phyloP scores from a whole-genome alignment of 768 basidiomycete species.

The Leccinellum albellum region DNA sequence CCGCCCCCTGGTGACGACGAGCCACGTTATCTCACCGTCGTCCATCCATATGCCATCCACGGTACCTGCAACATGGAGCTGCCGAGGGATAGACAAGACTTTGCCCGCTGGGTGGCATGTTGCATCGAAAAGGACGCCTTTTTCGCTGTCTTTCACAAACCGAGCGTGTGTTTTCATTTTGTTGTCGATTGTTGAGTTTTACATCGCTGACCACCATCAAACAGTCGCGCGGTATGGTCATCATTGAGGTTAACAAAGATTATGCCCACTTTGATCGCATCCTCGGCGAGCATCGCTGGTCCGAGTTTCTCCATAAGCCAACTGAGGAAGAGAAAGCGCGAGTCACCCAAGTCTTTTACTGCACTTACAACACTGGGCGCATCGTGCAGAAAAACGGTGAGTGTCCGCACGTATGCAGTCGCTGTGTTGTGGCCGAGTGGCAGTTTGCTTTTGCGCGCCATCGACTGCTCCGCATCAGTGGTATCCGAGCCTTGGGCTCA shows the following conservation, averaged over 20 bases:
- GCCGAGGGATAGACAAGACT: conserved; percentile 33
- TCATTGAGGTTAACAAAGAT: conserved; percentile 38
- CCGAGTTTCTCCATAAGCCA: conserved; percentile 35
- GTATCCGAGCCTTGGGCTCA: not conserved
- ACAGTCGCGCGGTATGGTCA: conserved; percentile 43
- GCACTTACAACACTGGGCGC: conserved; percentile 35
- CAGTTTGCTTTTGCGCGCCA: not conserved
- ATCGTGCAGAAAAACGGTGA: conserved; percentile 44
- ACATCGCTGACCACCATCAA: not conserved
- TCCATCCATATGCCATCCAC: conserved; percentile 39
- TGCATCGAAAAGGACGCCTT: conserved; percentile 34
- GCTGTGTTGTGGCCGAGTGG: not conserved
- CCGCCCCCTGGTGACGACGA: conserved; percentile 44
- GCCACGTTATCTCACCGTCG: conserved; percentile 43
- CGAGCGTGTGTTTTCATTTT: conserved; percentile 33
- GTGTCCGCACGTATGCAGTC: conserved; percentile 5
- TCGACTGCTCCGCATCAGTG: not conserved
- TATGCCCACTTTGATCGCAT: conserved; percentile 32
- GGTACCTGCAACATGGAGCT: conserved; percentile 40
- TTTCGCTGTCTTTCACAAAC: conserved; percentile 43
- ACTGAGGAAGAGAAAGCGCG: conserved; percentile 25
- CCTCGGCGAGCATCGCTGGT: conserved; percentile 44
- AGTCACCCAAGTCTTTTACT: conserved; percentile 38
- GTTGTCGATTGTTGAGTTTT: not conserved
- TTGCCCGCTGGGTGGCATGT: conserved; percentile 43